These are phyloP conservation scores for Hymenoscyphus fraxineus DNA, from an alignment of 2,329 filamentous ascomycete species.

Conservation along the genomic window DNA sequence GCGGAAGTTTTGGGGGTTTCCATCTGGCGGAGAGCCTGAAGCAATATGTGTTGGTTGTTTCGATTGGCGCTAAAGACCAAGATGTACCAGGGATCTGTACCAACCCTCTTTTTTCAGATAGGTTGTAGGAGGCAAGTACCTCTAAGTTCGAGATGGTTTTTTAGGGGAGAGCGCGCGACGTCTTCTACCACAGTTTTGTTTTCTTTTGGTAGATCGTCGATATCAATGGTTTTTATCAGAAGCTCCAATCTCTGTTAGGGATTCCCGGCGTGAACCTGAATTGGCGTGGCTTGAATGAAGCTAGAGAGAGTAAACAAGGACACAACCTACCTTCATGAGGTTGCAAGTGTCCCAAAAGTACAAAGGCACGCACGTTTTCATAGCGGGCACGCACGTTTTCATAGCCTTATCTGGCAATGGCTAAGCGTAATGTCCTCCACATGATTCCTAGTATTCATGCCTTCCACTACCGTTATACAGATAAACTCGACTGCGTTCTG, in stretches of 20 bases:
- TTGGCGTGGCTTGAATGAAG: background rate
- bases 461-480: background rate
- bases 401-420: no score
- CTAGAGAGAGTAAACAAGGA: background rate
- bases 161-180: no score
- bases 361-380: no score
- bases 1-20: background rate
- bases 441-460: no score
- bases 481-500: background rate
- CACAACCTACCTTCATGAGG: no score
- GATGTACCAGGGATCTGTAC: background rate
- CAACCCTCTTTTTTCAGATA: background rate
- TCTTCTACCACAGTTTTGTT: background rate
- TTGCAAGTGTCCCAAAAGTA: no score
- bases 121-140: background rate
- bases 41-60: background rate
- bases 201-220: background rate
- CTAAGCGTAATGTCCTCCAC: no score
- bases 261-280: background rate
- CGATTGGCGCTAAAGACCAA: background rate
- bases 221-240: background rate
- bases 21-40: background rate
- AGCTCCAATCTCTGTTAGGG: background rate
- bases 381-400: no score
- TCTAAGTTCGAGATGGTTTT: background rate